These are phyloP conservation scores for Moesziomyces antarcticus DNA, from an alignment of 1,284 basidiomycete species.

Conservation along the genomic window DNA sequence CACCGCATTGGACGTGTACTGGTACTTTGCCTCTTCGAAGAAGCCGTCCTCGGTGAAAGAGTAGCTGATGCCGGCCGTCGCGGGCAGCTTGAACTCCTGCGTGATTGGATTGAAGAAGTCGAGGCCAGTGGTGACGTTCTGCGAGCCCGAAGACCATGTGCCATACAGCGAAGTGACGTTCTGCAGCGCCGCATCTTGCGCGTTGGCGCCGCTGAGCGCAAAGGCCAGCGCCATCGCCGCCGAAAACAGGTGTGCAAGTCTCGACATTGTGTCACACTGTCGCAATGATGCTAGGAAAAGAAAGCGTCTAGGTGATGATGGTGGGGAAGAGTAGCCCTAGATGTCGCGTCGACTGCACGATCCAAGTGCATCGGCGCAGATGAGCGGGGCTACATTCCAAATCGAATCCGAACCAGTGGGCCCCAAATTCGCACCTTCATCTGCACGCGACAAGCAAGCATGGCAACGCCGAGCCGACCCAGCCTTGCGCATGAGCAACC, in stretches of 20 bases:
- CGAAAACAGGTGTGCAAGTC: constrained; percentile 8
- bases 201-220: constrained; percentile 3
- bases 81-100: constrained; percentile 58
- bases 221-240: constrained; percentile 9
- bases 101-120: constrained; percentile 65
- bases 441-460: background rate
- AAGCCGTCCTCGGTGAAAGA: constrained; percentile 63
- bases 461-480: background rate
- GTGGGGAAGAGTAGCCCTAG: background rate
- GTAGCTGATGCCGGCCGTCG: constrained; percentile 60
- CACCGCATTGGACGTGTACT: constrained; percentile 54
- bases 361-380: background rate
- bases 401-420: background rate
- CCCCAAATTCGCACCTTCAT: background rate
- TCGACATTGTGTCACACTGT: constrained; percentile 5
- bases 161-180: constrained; percentile 52
- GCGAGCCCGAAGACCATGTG: constrained; percentile 63
- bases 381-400: background rate
- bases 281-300: too few relatives aligned
- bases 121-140: constrained; percentile 59
- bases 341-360: background rate
- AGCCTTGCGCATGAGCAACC: background rate
- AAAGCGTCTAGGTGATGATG: background rate
- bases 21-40: constrained; percentile 59
- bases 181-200: constrained; percentile 19